Evolutionary conservation across 768 basidiomycete species (phyloP).

Genomic region (Tylopilus sp.): DNA sequence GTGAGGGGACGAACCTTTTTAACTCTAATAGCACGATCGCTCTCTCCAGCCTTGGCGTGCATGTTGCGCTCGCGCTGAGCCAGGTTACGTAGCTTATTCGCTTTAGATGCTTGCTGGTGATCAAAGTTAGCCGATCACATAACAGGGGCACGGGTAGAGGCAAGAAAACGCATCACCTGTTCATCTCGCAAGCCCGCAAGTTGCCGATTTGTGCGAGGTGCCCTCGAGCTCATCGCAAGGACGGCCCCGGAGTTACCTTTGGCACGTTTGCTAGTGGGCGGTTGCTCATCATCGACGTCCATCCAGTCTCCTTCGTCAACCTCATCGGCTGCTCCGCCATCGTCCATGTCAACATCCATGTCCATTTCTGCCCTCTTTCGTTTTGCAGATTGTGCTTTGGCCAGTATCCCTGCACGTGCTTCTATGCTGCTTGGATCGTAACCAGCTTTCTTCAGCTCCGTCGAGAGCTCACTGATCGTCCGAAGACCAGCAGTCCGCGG

Average conservation of each 20-base stretch:
- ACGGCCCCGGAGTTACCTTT: constrained; percentile 63
- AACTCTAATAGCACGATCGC: constrained; percentile 73
- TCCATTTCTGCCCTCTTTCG: constrained; percentile 54
- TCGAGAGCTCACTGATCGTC: constrained; percentile 69
- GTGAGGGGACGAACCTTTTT: constrained; percentile 68
- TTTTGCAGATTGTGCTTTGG: constrained; percentile 67
- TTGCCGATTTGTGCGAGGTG: constrained; percentile 69
- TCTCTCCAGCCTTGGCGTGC: constrained; percentile 88
- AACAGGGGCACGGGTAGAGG: neutral
- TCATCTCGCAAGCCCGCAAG: constrained; percentile 77
- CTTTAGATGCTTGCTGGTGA: constrained; percentile 71
- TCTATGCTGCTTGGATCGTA: constrained; percentile 85
- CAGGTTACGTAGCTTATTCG: constrained; percentile 79
- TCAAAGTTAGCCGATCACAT: neutral
- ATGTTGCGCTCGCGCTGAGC: constrained; percentile 85
- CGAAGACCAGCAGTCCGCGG: constrained; percentile 72
- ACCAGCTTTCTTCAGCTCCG: constrained; percentile 82
- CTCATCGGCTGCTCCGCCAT: constrained; percentile 32
- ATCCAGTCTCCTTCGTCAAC: constrained; percentile 47
- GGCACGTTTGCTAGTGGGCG: constrained; percentile 52
- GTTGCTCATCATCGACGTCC: constrained; percentile 51
- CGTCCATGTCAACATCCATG: constrained; percentile 61
- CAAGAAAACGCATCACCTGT: constrained; percentile 40
- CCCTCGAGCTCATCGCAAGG: constrained; percentile 46
- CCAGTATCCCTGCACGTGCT: constrained; percentile 82